Conservation (phyloP, 2,329 filamentous ascomycete genomes). For the Xylariaceae sp. region DNA sequence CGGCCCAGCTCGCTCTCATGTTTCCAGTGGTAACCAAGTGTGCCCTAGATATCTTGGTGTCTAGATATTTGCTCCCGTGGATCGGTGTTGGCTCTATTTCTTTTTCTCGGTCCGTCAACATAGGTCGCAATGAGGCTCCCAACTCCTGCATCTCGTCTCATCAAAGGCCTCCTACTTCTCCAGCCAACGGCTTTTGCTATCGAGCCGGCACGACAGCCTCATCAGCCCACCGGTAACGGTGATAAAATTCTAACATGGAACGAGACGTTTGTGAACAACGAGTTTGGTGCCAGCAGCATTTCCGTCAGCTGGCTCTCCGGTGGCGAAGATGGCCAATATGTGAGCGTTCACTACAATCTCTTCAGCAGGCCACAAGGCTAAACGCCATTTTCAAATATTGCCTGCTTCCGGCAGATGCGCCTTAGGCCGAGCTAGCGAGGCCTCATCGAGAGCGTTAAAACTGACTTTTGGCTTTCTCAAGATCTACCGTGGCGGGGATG, state of each 20-base stretch:
- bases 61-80: neutral
- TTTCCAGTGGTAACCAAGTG: neutral
- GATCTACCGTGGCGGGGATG: slow-evolving; percentile 47
- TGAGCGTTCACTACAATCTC: slow-evolving; percentile 1
- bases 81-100: neutral
- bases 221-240: slow-evolving; percentile 53
- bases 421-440: neutral
- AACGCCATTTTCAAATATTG: neutral
- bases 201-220: slow-evolving; percentile 50
- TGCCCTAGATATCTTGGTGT: neutral
- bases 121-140: slow-evolving; percentile 21
- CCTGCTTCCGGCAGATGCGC: neutral
- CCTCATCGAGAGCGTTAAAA: neutral
- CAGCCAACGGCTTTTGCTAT: slow-evolving; percentile 34
- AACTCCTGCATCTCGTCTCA: slow-evolving; percentile 6
- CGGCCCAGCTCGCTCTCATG: neutral
- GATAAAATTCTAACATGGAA: slow-evolving; percentile 57
- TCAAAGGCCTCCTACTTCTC: slow-evolving; percentile 22
- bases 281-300: slow-evolving; percentile 43
- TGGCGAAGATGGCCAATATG: slow-evolving; percentile 57
- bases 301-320: slow-evolving; percentile 55
- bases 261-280: slow-evolving; percentile 48
- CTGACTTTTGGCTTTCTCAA: slow-evolving; percentile 6
- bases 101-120: neutral
- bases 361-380: neutral